Base-by-base conservation (phyloP, 1,284 basidiomycete species). In the Ceraceosorus guamensis region DNA sequence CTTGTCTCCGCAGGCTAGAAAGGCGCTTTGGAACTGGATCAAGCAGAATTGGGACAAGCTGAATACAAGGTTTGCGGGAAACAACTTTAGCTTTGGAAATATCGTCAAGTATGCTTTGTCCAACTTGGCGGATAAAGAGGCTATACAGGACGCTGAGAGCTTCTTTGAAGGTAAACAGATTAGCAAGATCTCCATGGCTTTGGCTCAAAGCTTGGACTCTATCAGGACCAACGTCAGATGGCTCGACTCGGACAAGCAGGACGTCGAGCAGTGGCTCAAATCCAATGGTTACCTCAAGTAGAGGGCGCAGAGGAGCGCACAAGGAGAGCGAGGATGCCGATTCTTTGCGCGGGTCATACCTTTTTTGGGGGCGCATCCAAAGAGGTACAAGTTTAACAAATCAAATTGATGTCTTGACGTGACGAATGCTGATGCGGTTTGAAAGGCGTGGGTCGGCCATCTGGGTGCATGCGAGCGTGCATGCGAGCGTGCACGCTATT, bases 151-250 rank as follows among this genome's bases (percentile, higher is more conserved):
- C 6, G 81, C 85, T 24, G 82, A 83, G 52, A 80, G 76, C 3
- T 91, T 88, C 80, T 80, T 78, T 67, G 57, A 56, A 46, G 71
- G 61, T 67, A 80, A 79, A 55, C 63, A 70, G 47, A 68, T 60
- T 34, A 55, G 57, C 39, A 79, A 78, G 65, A 82, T 77, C 77
- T 79, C 81, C 61, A 80, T 85, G 70, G 79, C 80, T 5, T 77
- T 88, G 46, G 81, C 82, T 11, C 87, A 89, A 71, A 80, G 82
- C 31, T 68, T 87, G 59, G 87, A 89, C 64, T 81, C 79, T 2
- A 83, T 88, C 64, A 79, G 79, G 5, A 81, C 85, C 2, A 82
- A 81, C 49, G 77, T 79, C 7, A 80, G 80, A 6, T 85, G 83
- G 79, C 80, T 87, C 49, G 77, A 83, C 78, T 83, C 85, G 55